Percentiles rank a stretch among this genome's conserved stretches.
Evolutionary conservation across 169 alveolate species (phyloP).

Genomic region (Theileria equi): DNA sequence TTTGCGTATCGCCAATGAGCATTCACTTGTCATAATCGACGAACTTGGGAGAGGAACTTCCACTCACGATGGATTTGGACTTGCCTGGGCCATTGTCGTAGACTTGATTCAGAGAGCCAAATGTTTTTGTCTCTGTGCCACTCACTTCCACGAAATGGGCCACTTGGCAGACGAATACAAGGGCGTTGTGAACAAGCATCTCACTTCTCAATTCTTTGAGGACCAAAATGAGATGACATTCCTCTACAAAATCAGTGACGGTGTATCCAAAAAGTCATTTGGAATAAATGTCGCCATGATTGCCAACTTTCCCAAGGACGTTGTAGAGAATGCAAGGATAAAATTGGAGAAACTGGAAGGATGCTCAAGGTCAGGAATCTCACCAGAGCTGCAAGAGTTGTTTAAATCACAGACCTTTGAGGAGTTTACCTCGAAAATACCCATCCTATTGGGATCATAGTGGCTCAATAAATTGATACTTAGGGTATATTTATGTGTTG

Average conservation of each 20-base stretch:
- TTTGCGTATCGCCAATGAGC: conserved; percentile 87
- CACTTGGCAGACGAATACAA: conserved; percentile 85
- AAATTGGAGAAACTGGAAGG: conserved; percentile 46
- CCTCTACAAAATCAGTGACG: conserved; percentile 87
- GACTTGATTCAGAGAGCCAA: conserved; percentile 85
- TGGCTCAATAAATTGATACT: background rate
- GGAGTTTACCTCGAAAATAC: conserved; percentile 36
- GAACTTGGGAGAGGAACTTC: conserved; percentile 98
- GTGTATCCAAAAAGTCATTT: conserved; percentile 87
- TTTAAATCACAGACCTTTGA: conserved; percentile 20
- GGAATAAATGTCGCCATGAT: conserved; percentile 93
- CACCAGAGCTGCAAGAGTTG: conserved; percentile 3
- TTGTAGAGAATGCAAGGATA: conserved; percentile 43
- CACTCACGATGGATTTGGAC: conserved; percentile 92
- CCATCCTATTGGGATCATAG: background rate
- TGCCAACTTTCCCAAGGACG: conserved; percentile 86
- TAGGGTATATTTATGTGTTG: background rate
- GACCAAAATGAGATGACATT: conserved; percentile 69
- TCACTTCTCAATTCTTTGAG: conserved; percentile 68
- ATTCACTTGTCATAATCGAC: conserved; percentile 91
- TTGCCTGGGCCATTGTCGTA: conserved; percentile 95
- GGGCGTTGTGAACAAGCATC: conserved; percentile 84
- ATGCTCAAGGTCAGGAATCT: conserved; percentile 1
- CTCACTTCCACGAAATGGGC: conserved; percentile 97
- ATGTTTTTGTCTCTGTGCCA: conserved; percentile 94